Evolutionary conservation across 805 yeast genomes (phyloP).

Genomic region (Maudiozyma bulderi): DNA sequence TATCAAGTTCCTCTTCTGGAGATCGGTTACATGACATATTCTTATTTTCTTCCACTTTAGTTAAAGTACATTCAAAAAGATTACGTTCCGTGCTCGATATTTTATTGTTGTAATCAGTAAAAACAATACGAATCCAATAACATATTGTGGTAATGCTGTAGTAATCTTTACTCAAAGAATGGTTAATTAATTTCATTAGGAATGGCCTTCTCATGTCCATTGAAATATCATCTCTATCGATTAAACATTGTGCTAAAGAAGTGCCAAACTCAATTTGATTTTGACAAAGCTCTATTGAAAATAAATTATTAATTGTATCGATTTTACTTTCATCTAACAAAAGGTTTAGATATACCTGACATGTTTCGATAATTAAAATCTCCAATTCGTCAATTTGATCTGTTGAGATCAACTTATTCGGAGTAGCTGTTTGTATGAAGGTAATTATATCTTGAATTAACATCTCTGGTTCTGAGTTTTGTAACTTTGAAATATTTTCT

Average conservation of each 20-base stretch:
- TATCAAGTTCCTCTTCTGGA: conserved; percentile 19
- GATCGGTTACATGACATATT: neutral
- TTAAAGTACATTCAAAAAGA: neutral
- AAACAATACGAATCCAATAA: conserved; percentile 23
- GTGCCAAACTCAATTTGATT: conserved; percentile 16
- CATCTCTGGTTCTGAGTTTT: neutral
- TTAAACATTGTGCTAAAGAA: conserved; percentile 13
- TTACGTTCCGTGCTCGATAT: neutral
- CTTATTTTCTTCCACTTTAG: neutral
- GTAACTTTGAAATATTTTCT: neutral
- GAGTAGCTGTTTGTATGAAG: neutral
- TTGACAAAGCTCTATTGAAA: neutral
- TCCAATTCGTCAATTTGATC: neutral
- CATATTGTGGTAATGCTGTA: conserved; percentile 15
- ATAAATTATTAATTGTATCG: neutral
- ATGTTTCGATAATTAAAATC: neutral
- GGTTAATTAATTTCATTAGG: conserved; percentile 14
- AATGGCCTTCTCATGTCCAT: conserved; percentile 11
- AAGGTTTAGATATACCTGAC: neutral
- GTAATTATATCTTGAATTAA: neutral
- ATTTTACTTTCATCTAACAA: neutral
- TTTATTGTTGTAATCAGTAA: conserved; percentile 3
- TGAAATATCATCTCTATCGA: conserved; percentile 11
- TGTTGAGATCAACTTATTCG: neutral
- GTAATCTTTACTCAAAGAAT: conserved; percentile 12